Conservation (phyloP, 1,139 yeast genomes). For the Candida sanyaensis region DNA sequence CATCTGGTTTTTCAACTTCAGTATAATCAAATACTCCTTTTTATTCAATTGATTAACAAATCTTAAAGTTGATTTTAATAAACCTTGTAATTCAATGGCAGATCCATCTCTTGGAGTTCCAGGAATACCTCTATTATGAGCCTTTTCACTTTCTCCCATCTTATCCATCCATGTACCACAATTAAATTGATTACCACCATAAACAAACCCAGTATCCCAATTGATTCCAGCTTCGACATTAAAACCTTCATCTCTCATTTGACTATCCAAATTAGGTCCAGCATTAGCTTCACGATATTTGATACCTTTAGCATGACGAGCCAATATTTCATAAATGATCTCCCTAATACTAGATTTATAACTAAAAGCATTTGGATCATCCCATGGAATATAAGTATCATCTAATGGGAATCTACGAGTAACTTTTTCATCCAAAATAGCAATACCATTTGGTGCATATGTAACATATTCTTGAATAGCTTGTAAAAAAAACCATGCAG, state of each 20-base stretch:
- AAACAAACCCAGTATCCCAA: conserved; percentile 85
- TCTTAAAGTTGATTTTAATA: conserved; percentile 79
- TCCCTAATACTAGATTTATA: conserved; percentile 72
- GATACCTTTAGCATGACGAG: conserved; percentile 87
- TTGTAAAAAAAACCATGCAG: conserved; percentile 93
- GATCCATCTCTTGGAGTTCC: conserved; percentile 99
- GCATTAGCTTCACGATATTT: conserved; percentile 94
- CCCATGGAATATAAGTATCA: conserved; percentile 71
- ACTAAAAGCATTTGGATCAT: conserved; percentile 75
- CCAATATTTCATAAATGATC: conserved; percentile 75
- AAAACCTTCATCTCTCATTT: conserved; percentile 92
- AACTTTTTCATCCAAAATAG: conserved; percentile 70
- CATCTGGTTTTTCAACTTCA: conserved; percentile 58
- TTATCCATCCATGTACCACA: conserved; percentile 99
- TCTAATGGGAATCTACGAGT: conserved; percentile 87
- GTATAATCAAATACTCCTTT: conserved; percentile 58
- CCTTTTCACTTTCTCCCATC: conserved; percentile 91
- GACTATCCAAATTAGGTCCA: conserved; percentile 82
- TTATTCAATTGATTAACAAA: conserved; percentile 66
- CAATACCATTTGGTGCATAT: conserved; percentile 67
- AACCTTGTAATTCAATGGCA: conserved; percentile 88
- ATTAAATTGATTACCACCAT: conserved; percentile 89
- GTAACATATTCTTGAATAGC: conserved; percentile 79
- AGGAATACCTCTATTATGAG: conserved; percentile 85
- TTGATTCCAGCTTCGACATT: conserved; percentile 80